Evolutionary conservation across 1,139 yeast species (phyloP), one percentile per base, ranked within the genome.

Genomic region (Pichia sp.): DNA sequence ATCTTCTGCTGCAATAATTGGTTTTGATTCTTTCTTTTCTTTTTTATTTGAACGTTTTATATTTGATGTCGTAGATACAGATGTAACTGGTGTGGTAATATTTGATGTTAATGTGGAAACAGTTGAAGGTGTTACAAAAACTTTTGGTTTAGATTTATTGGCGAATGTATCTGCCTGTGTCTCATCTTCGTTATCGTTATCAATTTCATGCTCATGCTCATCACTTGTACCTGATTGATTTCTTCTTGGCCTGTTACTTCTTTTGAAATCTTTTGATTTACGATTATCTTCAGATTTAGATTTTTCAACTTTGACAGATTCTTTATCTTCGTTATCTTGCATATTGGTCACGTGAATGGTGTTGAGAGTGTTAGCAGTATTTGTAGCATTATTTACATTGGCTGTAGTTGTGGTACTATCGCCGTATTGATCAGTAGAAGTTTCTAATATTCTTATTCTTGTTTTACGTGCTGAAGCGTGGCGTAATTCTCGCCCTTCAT

Each of bases 1-100:
- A 48, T 72, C 77, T 18, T 78, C 64, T 34, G 64, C 65, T 14
- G 61, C 53, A 2, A n/a, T 24, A n/a, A 39, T 18, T 4, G 57
- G 50, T 50, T 50, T 66, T 52, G 54, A 42, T 21, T 56, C 70
- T 18, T 49, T 41, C 27, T 45, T 49, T 32, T 49, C 44, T 35
- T 43, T 50, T 31, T 40, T 40, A n/a, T 2, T 33, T 4, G 14
- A 13, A 20, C 38, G 31, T 31, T 52, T 48, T n/a, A n/a, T n/a
- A n/a, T n/a, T n/a, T n/a, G n/a, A n/a, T n/a, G n/a, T n/a, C n/a
- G n/a, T n/a, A n/a, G n/a, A n/a, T n/a, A n/a, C n/a, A 14, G 35
- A 26, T 33, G 35, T 25, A 22, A 13, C 16, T 14, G 38, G 9
- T 24, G 44, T 18, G 28, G 14, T 32, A 28, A 19, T 46, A 15